Conservation (phyloP, 768 basidiomycete species). For the Boletus barrowsii region DNA sequence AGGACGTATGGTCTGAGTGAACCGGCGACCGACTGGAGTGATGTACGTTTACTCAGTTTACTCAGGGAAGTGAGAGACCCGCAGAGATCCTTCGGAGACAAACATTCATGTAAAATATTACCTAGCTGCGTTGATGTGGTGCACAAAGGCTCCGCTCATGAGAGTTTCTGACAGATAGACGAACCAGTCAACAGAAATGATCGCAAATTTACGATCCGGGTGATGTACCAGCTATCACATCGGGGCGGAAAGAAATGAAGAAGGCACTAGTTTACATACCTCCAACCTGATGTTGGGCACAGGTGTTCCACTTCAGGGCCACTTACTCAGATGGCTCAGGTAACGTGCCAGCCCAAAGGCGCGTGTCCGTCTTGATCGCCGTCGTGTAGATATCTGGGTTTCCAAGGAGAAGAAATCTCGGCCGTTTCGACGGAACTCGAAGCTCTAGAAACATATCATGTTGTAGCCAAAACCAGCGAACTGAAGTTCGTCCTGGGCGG, state of each 20-base stretch:
- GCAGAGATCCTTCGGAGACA: slow-evolving; percentile 7
- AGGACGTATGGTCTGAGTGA: neutral
- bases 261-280: slow-evolving; percentile 11
- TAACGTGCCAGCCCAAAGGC: slow-evolving; percentile 11
- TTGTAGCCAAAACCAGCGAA: neutral
- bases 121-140: neutral
- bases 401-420: slow-evolving; percentile 7
- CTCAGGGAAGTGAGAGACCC: neutral
- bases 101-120: slow-evolving; percentile 2
- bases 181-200: neutral
- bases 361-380: slow-evolving; percentile 30
- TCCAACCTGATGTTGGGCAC: slow-evolving; percentile 5
- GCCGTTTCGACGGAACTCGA: slow-evolving; percentile 9
- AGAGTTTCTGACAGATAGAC: neutral
- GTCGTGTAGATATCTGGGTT: slow-evolving; percentile 4
- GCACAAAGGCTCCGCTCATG: neutral
- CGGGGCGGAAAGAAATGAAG: slow-evolving; percentile 7
- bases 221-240: slow-evolving; percentile 20
- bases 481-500: neutral
- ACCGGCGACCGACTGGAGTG: neutral
- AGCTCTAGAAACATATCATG: neutral
- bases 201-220: neutral
- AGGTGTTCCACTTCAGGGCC: slow-evolving; percentile 10
- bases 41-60: slow-evolving; percentile 3
- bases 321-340: neutral